These are phyloP conservation scores for Phytopythium boreale DNA, from an alignment of 352 stramenopile genomes.

Conservation along the genomic window DNA sequence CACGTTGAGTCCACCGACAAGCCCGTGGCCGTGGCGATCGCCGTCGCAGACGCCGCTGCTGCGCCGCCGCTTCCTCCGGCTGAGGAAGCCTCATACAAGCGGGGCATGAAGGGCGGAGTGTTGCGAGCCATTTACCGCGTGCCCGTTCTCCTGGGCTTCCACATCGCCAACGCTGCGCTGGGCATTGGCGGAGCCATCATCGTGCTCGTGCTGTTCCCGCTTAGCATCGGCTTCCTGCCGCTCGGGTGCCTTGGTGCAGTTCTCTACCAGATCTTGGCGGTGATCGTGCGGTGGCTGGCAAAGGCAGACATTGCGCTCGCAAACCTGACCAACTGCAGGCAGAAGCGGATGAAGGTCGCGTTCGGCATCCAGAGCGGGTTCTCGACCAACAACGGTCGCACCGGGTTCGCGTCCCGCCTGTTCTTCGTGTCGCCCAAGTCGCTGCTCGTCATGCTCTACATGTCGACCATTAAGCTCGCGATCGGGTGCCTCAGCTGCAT, in stretches of 20 bases:
- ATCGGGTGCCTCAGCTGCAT: constrained; percentile 28
- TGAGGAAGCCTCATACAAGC: background rate
- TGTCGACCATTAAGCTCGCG: constrained; percentile 38
- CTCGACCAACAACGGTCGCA: constrained; percentile 19
- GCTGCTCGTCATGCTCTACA: constrained; percentile 39
- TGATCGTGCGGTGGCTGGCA: constrained; percentile 14
- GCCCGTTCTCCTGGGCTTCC: constrained; percentile 17
- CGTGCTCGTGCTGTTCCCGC: constrained; percentile 21
- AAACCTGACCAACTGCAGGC: constrained; percentile 14
- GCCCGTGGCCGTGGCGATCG: constrained; percentile 12
- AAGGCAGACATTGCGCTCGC: constrained; percentile 20
- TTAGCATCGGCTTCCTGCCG: constrained; percentile 23
- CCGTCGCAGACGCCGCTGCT: constrained; percentile 7
- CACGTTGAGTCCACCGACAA: constrained; percentile 19
- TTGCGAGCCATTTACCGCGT: constrained; percentile 5
- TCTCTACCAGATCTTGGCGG: constrained; percentile 28
- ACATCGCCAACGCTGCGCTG: constrained; percentile 21
- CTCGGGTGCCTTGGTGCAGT: constrained; percentile 21
- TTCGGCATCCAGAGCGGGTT: constrained; percentile 23
- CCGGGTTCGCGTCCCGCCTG: constrained; percentile 9
- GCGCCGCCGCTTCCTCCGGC: constrained; percentile 6
- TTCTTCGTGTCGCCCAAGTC: constrained; percentile 26
- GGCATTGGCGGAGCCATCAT: constrained; percentile 18
- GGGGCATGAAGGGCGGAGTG: background rate
- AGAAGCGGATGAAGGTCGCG: constrained; percentile 14